Evolutionary conservation across 75 land plant species (phyloP).

Genomic region (Cryptomeria japonica): DNA sequence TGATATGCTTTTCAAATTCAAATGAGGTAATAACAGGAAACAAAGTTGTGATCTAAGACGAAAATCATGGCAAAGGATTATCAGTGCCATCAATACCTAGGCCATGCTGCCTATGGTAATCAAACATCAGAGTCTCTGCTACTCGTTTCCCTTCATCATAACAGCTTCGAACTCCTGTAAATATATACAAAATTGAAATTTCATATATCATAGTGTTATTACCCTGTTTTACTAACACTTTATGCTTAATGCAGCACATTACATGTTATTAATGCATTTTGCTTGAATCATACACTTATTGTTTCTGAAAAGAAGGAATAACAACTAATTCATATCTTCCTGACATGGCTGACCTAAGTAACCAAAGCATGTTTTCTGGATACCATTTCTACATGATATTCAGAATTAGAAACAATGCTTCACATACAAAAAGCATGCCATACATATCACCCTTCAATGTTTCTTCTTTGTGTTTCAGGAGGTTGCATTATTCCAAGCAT

Average conservation of each 20-base stretch:
- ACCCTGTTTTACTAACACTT: neutral
- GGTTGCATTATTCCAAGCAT: neutral
- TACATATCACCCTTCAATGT: neutral
- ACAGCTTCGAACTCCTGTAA: conserved; percentile 48
- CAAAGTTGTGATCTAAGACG: neutral
- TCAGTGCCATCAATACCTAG: conserved; percentile 11
- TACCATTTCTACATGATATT: neutral
- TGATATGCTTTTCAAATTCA: neutral
- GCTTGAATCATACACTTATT: neutral
- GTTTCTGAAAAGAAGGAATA: neutral
- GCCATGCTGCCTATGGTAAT: conserved; percentile 46
- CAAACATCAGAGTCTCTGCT: conserved; percentile 52
- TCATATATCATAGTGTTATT: neutral
- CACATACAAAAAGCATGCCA: neutral
- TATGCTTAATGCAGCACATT: neutral
- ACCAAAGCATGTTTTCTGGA: neutral
- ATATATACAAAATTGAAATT: neutral
- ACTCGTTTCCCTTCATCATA: conserved; percentile 59
- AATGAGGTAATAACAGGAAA: neutral
- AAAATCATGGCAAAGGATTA: neutral
- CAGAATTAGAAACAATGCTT: neutral
- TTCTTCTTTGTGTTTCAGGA: neutral
- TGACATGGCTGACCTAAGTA: neutral
- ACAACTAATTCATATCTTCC: neutral
- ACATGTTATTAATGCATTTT: neutral